These are phyloP conservation scores for Geosmithia morbida DNA, from an alignment of 2,329 filamentous ascomycete species.

Conservation along the genomic window DNA sequence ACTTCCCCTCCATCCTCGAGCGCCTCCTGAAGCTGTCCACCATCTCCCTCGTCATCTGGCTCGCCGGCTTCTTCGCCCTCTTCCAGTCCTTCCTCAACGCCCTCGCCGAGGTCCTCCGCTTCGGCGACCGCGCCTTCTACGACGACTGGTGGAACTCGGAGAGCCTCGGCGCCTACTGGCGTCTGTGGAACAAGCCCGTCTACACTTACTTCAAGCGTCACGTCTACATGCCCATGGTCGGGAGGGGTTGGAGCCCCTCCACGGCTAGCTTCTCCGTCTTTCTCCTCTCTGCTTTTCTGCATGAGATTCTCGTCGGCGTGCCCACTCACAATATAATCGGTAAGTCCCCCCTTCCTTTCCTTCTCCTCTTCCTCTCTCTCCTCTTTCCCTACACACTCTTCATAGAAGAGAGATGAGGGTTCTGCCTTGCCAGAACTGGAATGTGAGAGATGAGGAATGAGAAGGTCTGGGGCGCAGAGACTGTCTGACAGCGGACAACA, in stretches of 20 bases:
- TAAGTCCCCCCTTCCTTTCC: slow-evolving; percentile 20
- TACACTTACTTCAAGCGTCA: slow-evolving; percentile 95
- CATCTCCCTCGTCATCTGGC: slow-evolving; percentile 91
- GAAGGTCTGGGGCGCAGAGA: too few relatives aligned
- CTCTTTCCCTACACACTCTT: background rate
- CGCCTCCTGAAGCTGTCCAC: slow-evolving; percentile 89
- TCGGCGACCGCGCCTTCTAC: slow-evolving; percentile 91
- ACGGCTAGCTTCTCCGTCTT: slow-evolving; percentile 73
- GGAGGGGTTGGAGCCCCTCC: slow-evolving; percentile 61
- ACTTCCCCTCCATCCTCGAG: slow-evolving; percentile 72
- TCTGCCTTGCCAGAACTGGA: too few relatives aligned
- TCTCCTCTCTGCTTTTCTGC: slow-evolving; percentile 72
- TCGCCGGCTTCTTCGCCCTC: slow-evolving; percentile 90
- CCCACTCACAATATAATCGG: slow-evolving; percentile 90
- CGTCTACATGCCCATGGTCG: slow-evolving; percentile 77
- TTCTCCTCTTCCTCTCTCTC: background rate
- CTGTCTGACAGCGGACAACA: background rate
- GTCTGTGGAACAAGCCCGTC: slow-evolving; percentile 94
- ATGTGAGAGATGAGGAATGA: too few relatives aligned
- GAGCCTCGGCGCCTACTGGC: slow-evolving; percentile 80
- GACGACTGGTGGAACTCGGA: slow-evolving; percentile 96
- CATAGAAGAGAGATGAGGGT: too few relatives aligned
- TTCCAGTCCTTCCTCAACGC: slow-evolving; percentile 92
- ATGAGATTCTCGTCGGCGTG: slow-evolving; percentile 84
- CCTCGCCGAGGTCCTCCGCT: slow-evolving; percentile 75